phyloP scores from a whole-genome alignment of 2,329 filamentous ascomycete genomes.

The Lojkania enalia region DNA sequence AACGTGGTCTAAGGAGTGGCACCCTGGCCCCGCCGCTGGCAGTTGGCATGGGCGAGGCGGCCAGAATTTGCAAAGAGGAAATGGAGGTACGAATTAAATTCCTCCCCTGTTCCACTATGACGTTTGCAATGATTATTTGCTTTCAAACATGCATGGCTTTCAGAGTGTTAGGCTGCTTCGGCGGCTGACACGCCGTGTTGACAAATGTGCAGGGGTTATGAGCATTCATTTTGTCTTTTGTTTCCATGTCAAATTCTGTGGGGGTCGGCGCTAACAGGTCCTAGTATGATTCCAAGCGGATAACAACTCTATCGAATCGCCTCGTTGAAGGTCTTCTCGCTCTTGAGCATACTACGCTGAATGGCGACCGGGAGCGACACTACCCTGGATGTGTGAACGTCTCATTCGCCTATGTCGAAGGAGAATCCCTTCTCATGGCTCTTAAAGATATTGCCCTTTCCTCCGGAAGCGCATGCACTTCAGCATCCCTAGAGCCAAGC shows the following conservation, averaged over 20 bases:
- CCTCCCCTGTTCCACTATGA: slow-evolving; percentile 21
- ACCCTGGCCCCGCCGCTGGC: slow-evolving; percentile 87
- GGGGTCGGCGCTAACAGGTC: slow-evolving; percentile 16
- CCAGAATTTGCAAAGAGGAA: slow-evolving; percentile 86
- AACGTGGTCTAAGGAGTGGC: slow-evolving; percentile 90
- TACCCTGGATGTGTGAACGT: slow-evolving; percentile 98
- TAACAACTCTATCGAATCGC: slow-evolving; percentile 80
- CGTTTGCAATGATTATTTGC: slow-evolving; percentile 73
- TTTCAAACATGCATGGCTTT: slow-evolving; percentile 86
- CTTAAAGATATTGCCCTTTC: slow-evolving; percentile 97
- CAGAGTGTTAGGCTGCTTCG: slow-evolving; percentile 58
- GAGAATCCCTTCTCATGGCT: slow-evolving; percentile 96
- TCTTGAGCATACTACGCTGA: slow-evolving; percentile 90
- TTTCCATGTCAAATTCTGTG: neutral
- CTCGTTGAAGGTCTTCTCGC: slow-evolving; percentile 79
- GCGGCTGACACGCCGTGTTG: slow-evolving; percentile 48
- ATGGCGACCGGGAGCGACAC: slow-evolving; percentile 79
- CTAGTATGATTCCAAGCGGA: slow-evolving; percentile 89
- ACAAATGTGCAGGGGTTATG: slow-evolving; percentile 70
- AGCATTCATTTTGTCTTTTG: slow-evolving; percentile 24
- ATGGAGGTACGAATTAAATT: slow-evolving; percentile 71
- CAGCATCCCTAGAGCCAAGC: slow-evolving; percentile 91
- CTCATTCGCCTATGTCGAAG: slow-evolving; percentile 97
- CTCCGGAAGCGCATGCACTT: slow-evolving; percentile 95
- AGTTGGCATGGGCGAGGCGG: slow-evolving; percentile 94